These are phyloP conservation scores for Yamadazyma dushanensis DNA, from an alignment of 1,139 yeast genomes.

Conservation along the genomic window DNA sequence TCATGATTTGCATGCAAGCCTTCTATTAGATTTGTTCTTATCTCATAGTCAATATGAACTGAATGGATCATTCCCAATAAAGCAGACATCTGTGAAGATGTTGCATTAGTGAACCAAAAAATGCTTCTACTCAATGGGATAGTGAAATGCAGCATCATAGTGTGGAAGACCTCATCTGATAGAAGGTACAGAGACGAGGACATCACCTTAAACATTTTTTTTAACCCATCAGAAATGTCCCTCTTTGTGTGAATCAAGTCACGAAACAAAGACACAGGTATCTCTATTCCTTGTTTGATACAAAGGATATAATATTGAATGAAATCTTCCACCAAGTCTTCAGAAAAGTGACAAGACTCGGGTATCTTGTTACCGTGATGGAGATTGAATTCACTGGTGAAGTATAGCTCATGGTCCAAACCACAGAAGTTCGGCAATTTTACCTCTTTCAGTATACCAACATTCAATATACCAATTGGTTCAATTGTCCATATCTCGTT, in stretches of 20 bases:
- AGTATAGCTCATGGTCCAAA: constrained; percentile 5
- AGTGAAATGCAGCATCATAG: constrained; percentile 24
- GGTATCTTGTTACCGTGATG: background rate
- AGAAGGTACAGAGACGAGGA: constrained; percentile 15
- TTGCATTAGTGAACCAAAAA: constrained; percentile 13
- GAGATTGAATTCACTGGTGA: constrained; percentile 8
- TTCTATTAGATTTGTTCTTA: constrained; percentile 25
- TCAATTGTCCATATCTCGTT: constrained; percentile 7
- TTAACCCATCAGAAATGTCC: constrained; percentile 12
- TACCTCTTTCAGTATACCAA: constrained; percentile 7
- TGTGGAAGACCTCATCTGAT: constrained; percentile 19
- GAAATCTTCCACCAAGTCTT: constrained; percentile 13
- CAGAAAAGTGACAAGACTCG: constrained; percentile 4
- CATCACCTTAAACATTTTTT: constrained; percentile 24
- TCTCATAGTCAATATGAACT: constrained; percentile 23
- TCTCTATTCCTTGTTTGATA: background rate
- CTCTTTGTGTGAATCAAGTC: constrained; percentile 9
- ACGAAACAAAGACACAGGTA: constrained; percentile 3
- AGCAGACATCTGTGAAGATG: constrained; percentile 10
- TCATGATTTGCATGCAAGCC: constrained; percentile 7
- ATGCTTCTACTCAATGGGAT: constrained; percentile 36
- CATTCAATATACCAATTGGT: constrained; percentile 5
- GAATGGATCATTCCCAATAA: constrained; percentile 21
- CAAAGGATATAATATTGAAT: constrained; percentile 10
- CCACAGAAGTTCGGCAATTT: background rate